Evolutionary conservation across 2,329 filamentous ascomycete genomes (phyloP).

Genomic region (Teratosphaeria viscida): DNA sequence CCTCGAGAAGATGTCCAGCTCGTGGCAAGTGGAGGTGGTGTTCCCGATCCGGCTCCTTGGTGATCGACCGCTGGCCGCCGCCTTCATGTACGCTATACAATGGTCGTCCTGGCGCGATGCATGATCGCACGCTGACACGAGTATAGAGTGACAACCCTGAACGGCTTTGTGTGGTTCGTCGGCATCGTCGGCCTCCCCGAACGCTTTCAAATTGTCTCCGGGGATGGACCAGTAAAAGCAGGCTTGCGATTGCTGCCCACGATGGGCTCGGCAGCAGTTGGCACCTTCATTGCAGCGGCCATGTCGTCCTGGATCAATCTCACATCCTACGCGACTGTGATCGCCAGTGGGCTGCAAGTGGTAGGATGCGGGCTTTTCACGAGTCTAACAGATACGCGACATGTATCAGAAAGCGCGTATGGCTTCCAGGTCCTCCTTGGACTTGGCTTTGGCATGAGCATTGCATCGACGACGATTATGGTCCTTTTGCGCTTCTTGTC

Average conservation of each 20-base stretch:
- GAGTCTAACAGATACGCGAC: slow-evolving; percentile 1
- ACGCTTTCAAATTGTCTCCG: slow-evolving; percentile 14
- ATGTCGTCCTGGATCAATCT: slow-evolving; percentile 4
- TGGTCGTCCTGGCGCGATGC: no score
- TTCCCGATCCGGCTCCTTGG: slow-evolving; percentile 41
- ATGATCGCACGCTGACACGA: background rate
- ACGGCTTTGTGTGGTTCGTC: slow-evolving; percentile 13
- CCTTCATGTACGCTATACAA: slow-evolving; percentile 12
- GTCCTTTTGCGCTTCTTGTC: slow-evolving; percentile 1
- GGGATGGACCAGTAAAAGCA: slow-evolving; percentile 9
- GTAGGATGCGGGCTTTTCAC: slow-evolving; percentile 10
- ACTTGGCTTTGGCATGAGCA: slow-evolving; percentile 11
- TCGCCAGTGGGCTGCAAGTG: slow-evolving; percentile 6
- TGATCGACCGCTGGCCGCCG: slow-evolving; percentile 40
- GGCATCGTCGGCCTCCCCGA: slow-evolving; percentile 14
- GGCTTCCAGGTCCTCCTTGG: slow-evolving; percentile 14
- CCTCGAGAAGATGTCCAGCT: slow-evolving; percentile 10
- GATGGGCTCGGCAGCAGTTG: slow-evolving; percentile 9
- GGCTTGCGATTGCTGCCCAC: slow-evolving; percentile 14
- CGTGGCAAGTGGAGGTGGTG: slow-evolving; percentile 40
- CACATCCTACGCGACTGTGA: slow-evolving; percentile 5
- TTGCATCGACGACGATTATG: slow-evolving; percentile 7
- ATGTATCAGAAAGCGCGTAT: slow-evolving; percentile 3
- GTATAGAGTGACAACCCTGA: slow-evolving; percentile 7
- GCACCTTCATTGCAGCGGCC: slow-evolving; percentile 6